Base-by-base conservation (phyloP, 306 rosid genomes). In the Geum urbanum region DNA sequence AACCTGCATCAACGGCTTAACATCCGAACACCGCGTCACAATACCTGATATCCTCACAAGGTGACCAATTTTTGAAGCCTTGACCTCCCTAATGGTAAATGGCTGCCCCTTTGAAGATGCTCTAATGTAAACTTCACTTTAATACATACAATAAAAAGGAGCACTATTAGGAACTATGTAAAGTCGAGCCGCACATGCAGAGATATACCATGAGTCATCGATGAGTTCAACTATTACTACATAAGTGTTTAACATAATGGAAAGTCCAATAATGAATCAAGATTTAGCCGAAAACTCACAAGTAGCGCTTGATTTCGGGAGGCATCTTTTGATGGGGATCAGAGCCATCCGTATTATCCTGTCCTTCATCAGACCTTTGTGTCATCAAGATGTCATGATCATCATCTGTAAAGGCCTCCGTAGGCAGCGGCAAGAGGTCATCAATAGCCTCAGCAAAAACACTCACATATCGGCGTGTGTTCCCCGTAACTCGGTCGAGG, bases 361-460 rank as follows among this genome's bases (percentile, higher is more conserved):
- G 81, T 51, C 86, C 97, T 68, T 95, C 96, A 13, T 91, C 99
- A 43, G 96, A 84, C 78, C 99, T 87, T 70, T 95, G 96, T 5
- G 96, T 91, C 97, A 95, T 91, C 83, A 89, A 70, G 71, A 95
- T 91, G 80, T 95, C 99, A 69, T 95, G 97, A 55, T 95, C 99
- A 75, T 91, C 99, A 65, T 91, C 99, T 0, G 77, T 64, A 79
- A 95, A 95, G 20, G 85, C 85, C 87, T 95, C 97, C 0, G 95
- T 91, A 7, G 96, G 81, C 73, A 81, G 89, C 1, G 98, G 98
- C 88, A 92, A 79, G 67, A 92, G 96, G 70, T 84, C 96, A 12
- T 89, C 98, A 39, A 92, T 87, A 1, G 95, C 96, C 69, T 87
- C 90, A 18, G 96, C 80, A 13, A 92, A 89, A 76, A 86, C 70